Evolutionary conservation across 306 rosid genomes (phyloP).

Genomic region (Malus sieversii): DNA sequence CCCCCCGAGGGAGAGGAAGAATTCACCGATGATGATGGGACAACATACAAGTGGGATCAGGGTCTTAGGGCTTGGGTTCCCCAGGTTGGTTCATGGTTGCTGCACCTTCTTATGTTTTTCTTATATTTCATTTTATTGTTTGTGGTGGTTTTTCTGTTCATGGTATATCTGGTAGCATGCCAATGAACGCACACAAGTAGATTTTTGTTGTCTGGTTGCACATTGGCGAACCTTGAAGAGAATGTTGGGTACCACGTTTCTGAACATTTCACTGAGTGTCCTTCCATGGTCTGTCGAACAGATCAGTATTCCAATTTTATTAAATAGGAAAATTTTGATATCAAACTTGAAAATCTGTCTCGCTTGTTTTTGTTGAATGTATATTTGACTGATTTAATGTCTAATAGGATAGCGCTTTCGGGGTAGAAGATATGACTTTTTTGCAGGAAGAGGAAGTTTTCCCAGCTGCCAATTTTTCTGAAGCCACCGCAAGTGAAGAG

Average conservation of each 20-base stretch:
- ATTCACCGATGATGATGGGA: constrained; percentile 93
- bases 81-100: constrained; percentile 48
- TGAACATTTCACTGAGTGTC: too few relatives aligned
- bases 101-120: not conserved
- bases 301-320: not conserved
- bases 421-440: constrained; percentile 80
- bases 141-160: not conserved
- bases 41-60: constrained; percentile 76
- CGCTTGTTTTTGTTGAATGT: not conserved
- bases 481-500: constrained; percentile 34
- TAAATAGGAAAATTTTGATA: not conserved
- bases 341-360: not conserved
- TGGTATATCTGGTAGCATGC: not conserved
- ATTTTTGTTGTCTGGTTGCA: not conserved
- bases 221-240: not conserved
- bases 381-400: constrained; percentile 17
- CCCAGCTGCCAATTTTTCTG: constrained; percentile 34
- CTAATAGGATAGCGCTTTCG: constrained; percentile 45
- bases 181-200: not conserved
- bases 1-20: constrained; percentile 98
- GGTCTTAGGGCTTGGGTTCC: constrained; percentile 84
- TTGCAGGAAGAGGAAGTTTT: constrained; percentile 78
- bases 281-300: too few relatives aligned
- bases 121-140: not conserved
- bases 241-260: not conserved